A percentile compares a stretch with the other conserved stretches of the same genome.
These are phyloP conservation scores for apple (Malus domestica) DNA, from an alignment of 306 rosid species.

Conservation along the genomic window DNA sequence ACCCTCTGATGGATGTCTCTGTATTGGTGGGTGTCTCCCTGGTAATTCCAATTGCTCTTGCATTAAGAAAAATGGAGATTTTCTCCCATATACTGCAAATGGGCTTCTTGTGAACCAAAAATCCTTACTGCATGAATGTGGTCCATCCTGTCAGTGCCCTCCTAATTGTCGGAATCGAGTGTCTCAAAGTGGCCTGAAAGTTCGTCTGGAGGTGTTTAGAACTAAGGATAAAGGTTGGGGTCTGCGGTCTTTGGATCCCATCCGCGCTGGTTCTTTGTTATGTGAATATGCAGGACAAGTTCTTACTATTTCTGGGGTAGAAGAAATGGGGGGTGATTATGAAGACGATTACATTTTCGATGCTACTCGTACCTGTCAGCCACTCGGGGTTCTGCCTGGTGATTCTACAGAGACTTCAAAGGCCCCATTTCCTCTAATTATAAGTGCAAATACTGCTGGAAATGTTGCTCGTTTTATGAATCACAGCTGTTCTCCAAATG, in stretches of 20 bases:
- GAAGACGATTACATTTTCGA: conserved; percentile 72
- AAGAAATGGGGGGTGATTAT: conserved; percentile 54
- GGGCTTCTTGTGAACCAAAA: conserved; percentile 55
- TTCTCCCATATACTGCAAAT: conserved; percentile 51
- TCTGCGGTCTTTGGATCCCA: conserved; percentile 86
- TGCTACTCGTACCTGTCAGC: conserved; percentile 60
- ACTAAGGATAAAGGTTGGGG: conserved; percentile 90
- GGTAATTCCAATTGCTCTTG: conserved; percentile 55
- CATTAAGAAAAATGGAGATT: conserved; percentile 60
- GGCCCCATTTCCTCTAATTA: conserved; percentile 58
- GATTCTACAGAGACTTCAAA: conserved; percentile 51
- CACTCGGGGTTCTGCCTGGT: conserved; percentile 59
- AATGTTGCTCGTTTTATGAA: conserved; percentile 95
- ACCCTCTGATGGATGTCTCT: conserved; percentile 56
- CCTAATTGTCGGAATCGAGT: conserved; percentile 64
- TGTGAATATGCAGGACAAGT: conserved; percentile 94
- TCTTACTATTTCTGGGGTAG: conserved; percentile 44
- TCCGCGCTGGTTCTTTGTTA: conserved; percentile 77
- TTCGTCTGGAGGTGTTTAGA: conserved; percentile 76
- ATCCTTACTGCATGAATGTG: conserved; percentile 72
- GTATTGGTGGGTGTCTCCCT: conserved; percentile 71
- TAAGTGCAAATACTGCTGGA: conserved; percentile 65
- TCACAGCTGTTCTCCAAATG: conserved; percentile 88
- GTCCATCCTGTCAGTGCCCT: conserved; percentile 73
- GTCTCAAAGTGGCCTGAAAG: conserved; percentile 61